A percentile compares a stretch with the other conserved stretches of the same genome.
Evolutionary conservation across 768 basidiomycete genomes (phyloP).

Genomic region (Tulasnella sp.): DNA sequence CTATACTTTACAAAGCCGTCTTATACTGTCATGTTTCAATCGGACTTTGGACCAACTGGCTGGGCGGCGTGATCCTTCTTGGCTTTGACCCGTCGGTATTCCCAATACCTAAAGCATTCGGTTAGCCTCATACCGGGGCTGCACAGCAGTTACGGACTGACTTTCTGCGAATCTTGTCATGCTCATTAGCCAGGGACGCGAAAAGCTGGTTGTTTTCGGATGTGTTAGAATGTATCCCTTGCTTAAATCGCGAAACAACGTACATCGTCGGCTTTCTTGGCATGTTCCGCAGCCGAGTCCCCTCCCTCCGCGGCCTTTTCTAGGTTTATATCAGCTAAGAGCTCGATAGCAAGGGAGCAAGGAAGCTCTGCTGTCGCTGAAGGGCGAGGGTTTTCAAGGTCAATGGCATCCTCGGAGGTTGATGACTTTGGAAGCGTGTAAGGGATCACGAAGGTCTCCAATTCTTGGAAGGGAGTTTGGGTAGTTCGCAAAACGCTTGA

Average conservation of each 20-base stretch:
- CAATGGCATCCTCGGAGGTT: conserved; percentile 31
- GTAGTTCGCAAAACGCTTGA: conserved; percentile 49
- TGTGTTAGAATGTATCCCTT: conserved; percentile 9
- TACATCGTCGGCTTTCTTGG: conserved; percentile 28
- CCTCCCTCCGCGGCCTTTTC: conserved; percentile 26
- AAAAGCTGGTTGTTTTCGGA: conserved; percentile 40
- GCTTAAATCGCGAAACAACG: not conserved
- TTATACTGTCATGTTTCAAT: not conserved
- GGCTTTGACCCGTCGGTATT: conserved; percentile 33
- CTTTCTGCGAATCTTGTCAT: conserved; percentile 71
- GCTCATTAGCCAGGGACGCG: conserved; percentile 52
- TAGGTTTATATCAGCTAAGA: conserved; percentile 68
- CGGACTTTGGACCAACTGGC: not conserved
- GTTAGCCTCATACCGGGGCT: conserved; percentile 17
- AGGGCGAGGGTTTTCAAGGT: conserved; percentile 67
- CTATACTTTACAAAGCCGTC: not conserved
- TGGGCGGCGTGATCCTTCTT: not conserved
- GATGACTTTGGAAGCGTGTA: conserved; percentile 34
- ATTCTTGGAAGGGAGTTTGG: conserved; percentile 41
- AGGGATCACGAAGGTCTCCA: conserved; percentile 49
- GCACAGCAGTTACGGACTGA: conserved; percentile 25
- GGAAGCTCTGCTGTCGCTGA: conserved; percentile 57
- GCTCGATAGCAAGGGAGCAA: conserved; percentile 69
- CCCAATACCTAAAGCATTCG: conserved; percentile 52
- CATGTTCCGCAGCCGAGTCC: not conserved